phyloP scores from a whole-genome alignment of 441 rosid species.

The Lepidium campestre region DNA sequence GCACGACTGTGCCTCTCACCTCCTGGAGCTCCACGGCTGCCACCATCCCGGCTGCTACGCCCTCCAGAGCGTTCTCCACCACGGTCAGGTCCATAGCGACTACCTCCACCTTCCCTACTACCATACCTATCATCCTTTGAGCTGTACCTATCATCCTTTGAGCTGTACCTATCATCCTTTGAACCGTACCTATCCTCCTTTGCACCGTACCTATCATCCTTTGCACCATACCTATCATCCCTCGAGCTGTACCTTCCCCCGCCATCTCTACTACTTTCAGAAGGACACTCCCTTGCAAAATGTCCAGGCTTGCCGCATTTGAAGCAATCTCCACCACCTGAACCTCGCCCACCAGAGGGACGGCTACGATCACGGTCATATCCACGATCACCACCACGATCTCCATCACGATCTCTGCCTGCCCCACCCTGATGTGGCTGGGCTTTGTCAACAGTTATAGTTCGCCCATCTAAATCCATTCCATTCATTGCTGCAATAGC shows the following conservation, averaged over 20 bases:
- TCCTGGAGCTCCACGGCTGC: conserved; percentile 70
- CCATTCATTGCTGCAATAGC: conserved; percentile 93
- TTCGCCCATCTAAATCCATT: conserved; percentile 85
- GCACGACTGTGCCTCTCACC: conserved; percentile 79
- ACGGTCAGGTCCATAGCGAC: conserved; percentile 81
- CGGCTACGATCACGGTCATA: conserved; percentile 47
- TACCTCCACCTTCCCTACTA: conserved; percentile 39
- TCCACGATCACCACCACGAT: conserved; percentile 43
- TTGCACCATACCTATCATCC: conserved; percentile 48
- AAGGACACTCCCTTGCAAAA: conserved; percentile 89
- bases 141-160: conserved; percentile 53
- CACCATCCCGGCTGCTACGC: conserved; percentile 55
- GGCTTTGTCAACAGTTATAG: conserved; percentile 87
- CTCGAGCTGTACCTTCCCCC: conserved; percentile 57
- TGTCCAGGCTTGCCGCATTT: conserved; percentile 95
- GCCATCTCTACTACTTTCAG: conserved; percentile 62
- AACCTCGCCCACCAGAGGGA: conserved; percentile 61
- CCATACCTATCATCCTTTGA: conserved; percentile 39
- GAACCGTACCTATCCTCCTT: conserved; percentile 37
- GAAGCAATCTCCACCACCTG: conserved; percentile 76
- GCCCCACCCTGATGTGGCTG: conserved; percentile 86
- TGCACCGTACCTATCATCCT: conserved; percentile 46
- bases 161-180: conserved; percentile 34
- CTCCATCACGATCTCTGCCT: conserved; percentile 71
- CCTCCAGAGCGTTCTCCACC: conserved; percentile 74